Base-by-base conservation (phyloP, 2,329 filamentous ascomycete species). In the Zelopaecilomyces penicillatus region DNA sequence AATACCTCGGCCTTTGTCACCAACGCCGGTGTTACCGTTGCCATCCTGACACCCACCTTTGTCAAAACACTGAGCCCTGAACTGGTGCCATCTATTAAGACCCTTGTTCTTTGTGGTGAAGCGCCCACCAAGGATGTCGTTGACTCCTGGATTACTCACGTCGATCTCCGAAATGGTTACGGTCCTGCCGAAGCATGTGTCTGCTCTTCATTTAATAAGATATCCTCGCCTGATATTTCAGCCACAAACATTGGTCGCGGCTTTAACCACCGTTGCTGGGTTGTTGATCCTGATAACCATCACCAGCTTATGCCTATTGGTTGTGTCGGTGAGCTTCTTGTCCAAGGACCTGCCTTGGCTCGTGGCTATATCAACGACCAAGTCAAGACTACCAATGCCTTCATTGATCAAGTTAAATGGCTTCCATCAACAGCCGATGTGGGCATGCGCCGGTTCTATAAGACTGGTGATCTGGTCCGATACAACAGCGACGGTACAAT, bases 51-150 rank as follows among this genome's bases (percentile, higher is more conserved):
- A 1, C 51, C 51, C 1, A 47, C 51, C 0, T 43, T 54, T 5
- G 35, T 44, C 6, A 44, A 42, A 12, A 42, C 45, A 6, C 6
- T 49, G 5, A 30, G 32, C 10, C 44, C 45, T 1, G 26, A 37
- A 0, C 36, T 37, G 12, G 28, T 49, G 6, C 48, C 50, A 3
- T 36, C 11, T 12, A 11, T 55, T 3, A 43, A 50, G 30, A 39
- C 45, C 1, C 37, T 54, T 5, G 28, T 49, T 2, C 8, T 46
- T 1, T 41, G 10, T 5, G 52, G 53, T 1, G 53, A 54, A 30
- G 34, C 49, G 5, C 27, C 48, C 1, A 74, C 44, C 65, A 72
- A 5, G 62, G 49, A 27, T 43, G 47, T 5, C 27, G 5, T 43
- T 7, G 37, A 42, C 3, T 30, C 5, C 5, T 59, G 57, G 57